These are phyloP conservation scores for Phyllachora maydis DNA, from an alignment of 2,329 filamentous ascomycete genomes.

Conservation along the genomic window DNA sequence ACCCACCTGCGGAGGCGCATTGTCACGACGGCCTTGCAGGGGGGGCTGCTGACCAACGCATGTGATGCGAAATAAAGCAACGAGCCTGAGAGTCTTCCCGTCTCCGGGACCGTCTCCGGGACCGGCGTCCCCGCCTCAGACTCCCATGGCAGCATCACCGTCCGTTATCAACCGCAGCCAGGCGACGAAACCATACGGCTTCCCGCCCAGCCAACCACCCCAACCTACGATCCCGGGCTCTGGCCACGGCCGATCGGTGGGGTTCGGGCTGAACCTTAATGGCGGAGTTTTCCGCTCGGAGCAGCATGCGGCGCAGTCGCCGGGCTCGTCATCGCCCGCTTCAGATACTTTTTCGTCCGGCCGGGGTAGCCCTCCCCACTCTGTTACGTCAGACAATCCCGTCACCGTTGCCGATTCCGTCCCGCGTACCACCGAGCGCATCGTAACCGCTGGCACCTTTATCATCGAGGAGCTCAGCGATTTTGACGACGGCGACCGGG, in stretches of 20 bases:
- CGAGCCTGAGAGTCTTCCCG: slow-evolving; percentile 13
- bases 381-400: slow-evolving; percentile 5
- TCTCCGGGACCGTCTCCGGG: too few relatives aligned
- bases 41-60: too few relatives aligned
- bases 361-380: slow-evolving; percentile 5
- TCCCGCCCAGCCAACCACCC: slow-evolving; percentile 3
- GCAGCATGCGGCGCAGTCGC: slow-evolving; percentile 17
- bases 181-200: not conserved
- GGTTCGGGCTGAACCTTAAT: slow-evolving; percentile 11
- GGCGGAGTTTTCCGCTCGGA: slow-evolving; percentile 13
- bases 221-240: slow-evolving; percentile 8
- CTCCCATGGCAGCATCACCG: slow-evolving; percentile 15
- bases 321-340: slow-evolving; percentile 8
- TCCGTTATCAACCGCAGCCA: slow-evolving; percentile 8
- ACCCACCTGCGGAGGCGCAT: too few relatives aligned
- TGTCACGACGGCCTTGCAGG: too few relatives aligned
- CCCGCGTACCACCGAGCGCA: slow-evolving; percentile 4
- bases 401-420: slow-evolving; percentile 3
- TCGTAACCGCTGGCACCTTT: slow-evolving; percentile 10
- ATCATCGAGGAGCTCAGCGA: slow-evolving; percentile 22
- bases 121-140: slow-evolving; percentile 20
- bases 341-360: slow-evolving; percentile 4
- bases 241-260: slow-evolving; percentile 10
- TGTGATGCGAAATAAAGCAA: too few relatives aligned
- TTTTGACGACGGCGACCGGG: slow-evolving; percentile 22